Evolutionary conservation across 1,139 yeast genomes (phyloP), one percentile per base, ranked within the genome.

Genomic region (Saccharomyces hybrid): DNA sequence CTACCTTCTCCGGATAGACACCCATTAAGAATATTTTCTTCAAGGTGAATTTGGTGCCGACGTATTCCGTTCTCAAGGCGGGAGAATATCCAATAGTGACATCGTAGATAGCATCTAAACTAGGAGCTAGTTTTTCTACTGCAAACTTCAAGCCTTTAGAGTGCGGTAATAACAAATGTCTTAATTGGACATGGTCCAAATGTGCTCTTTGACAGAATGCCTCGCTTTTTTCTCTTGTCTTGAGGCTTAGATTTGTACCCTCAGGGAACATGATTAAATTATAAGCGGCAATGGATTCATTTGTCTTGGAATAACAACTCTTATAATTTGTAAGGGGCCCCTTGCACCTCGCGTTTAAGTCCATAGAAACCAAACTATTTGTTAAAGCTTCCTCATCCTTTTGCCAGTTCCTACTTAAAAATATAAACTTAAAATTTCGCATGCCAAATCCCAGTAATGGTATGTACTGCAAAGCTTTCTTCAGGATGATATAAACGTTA

Each of bases 381-480:
- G 41, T 7, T 13, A 26, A n/a, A 19, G 23, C 65, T 82, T 81
- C 9, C 38, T 32, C 38, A 68, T 91, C 98, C 7, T 73, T 71
- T 29, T 78, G 84, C 97, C 97, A 91, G 61, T 85, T 87, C 56
- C 97, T 76, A 48, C 63, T 61, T 61, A 91, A 73, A 64, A 90
- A 91, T 60, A 89, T 79, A 68, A 91, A 91, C 52, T 81, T 78
- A 70, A 76, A 90, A 62, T 80, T 80, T 53, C 71, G 77, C 97
- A 91, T 91, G 4, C 97, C 97, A 68, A 79, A 80, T 1, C 97
- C 97, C 57, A 88, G 68, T 3, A 90, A 57, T 0, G 98, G 98
- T 27, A 90, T 71, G 42, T 77, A 78, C 51, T 80, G 78, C 59
- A 91, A 72, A 32, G 93, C 90, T 60, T 86, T 86, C 69, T 91